Base-by-base conservation (phyloP, 2,329 filamentous ascomycete species). In the Phyllosticta paracitricarpa region DNA sequence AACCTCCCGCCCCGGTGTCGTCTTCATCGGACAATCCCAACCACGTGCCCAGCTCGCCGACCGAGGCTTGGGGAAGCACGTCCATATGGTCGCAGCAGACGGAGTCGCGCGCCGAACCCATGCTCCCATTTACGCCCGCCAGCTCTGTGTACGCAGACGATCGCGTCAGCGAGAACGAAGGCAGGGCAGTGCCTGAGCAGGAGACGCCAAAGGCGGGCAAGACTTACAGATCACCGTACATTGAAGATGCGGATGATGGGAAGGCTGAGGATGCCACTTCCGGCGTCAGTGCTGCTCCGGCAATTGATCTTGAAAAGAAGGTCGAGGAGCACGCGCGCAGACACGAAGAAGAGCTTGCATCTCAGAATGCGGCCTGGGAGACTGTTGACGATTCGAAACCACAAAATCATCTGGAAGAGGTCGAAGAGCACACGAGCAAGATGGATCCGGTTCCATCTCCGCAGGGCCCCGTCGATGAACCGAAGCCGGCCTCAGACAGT, bases 51-150 rank as follows among this genome's bases (percentile, higher is more conserved):
- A 35, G 54, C n/a, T 61, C 58, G n/a, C 58, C 58, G 8, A 61
- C 58, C 1, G 58, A 61, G 5, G 30, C 53, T 3, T 56, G 58
- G 58, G 58, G 58, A 3, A 30, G 53, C 5, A 48, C 25, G 8
- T 61, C 58, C 25, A 61, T 61, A 40, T 61, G 58, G 58, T 61
- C 58, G 10, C 54, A 61, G 35, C 58, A 56, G 6, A 51, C 53
- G 4, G 54, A 25, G 10, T 61, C 58, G 3, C 35, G 58, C 22
- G 26, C 54, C 25, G 40, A 48, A n/a, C 40, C 40, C n/a, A 6
- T 14, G 7, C 40, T n/a, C 6, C 14, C 14, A 5, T 48, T n/a
- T 4, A 61, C 58, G 12, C 58, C 58, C 7, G 52, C 53, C 25
- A 61, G 58, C 40, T 61, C 58, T 3, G 51, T 61, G 10, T 61